A percentile compares a stretch with the other conserved stretches of the same genome.
phyloP scores from a whole-genome alignment of 805 yeast species.

The Clavispora vitiphila region DNA sequence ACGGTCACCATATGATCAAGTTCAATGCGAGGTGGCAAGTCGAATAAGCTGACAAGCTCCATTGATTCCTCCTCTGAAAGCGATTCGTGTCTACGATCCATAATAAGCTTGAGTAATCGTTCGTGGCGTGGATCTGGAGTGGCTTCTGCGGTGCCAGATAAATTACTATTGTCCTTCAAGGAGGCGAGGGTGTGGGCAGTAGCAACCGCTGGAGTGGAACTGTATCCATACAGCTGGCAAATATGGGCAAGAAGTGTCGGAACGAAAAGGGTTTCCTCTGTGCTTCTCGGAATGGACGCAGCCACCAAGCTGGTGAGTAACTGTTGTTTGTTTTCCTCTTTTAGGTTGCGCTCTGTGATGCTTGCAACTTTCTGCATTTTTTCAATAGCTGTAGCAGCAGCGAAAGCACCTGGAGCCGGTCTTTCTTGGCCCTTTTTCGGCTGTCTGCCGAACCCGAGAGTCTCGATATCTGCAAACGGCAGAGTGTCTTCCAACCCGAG shows the following conservation, averaged over 20 bases:
- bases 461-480: conserved; percentile 2
- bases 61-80: conserved; percentile 38
- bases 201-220: conserved; percentile 62
- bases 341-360: conserved; percentile 8
- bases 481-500: conserved; percentile 24
- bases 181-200: conserved; percentile 71
- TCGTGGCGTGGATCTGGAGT: conserved; percentile 3
- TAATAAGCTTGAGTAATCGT: conserved; percentile 18
- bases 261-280: conserved; percentile 71
- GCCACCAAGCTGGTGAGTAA: conserved; percentile 49
- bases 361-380: conserved; percentile 42
- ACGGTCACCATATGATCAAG: conserved; percentile 64
- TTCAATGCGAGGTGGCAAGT: conserved; percentile 45
- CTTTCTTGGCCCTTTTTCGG: conserved; percentile 24
- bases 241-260: conserved; percentile 68
- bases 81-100: conserved; percentile 22
- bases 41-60: conserved; percentile 34
- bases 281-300: conserved; percentile 67
- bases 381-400: conserved; percentile 36
- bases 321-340: conserved; percentile 28
- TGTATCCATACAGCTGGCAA: conserved; percentile 66
- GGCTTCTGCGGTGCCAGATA: conserved; percentile 4
- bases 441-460: neutral
- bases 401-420: conserved; percentile 44
- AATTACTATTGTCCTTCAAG: conserved; percentile 44